Evolutionary conservation across 768 basidiomycete genomes (phyloP).

Genomic region (Coprinopsis strossmayeri): DNA sequence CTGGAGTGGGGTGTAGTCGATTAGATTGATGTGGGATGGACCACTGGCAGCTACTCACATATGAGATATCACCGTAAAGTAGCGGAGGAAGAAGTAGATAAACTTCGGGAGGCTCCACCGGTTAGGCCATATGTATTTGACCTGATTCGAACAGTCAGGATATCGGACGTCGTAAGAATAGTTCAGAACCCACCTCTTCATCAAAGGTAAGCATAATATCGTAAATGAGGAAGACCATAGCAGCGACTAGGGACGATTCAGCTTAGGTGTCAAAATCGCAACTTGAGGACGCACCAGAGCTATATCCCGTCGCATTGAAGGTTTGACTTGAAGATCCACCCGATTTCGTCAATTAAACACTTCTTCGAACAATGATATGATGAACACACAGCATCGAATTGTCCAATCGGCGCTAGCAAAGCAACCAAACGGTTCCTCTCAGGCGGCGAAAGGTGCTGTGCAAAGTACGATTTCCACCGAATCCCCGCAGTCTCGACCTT

Average conservation of each 20-base stretch:
- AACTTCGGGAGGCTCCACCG: constrained; percentile 30
- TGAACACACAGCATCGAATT: too few relatives aligned
- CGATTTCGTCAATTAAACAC: too few relatives aligned
- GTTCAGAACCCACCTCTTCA: constrained; percentile 28
- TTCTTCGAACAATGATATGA: too few relatives aligned
- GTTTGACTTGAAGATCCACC: too few relatives aligned
- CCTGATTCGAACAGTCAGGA: constrained; percentile 15
- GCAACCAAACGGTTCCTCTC: too few relatives aligned
- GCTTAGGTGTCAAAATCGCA: too few relatives aligned
- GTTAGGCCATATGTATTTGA: constrained; percentile 33
- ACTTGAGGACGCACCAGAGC: too few relatives aligned
- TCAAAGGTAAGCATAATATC: constrained; percentile 35
- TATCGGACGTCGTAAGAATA: background rate
- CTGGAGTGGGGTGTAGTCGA: constrained; percentile 13
- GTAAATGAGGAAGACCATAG: constrained; percentile 32
- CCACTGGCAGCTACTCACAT: constrained; percentile 23
- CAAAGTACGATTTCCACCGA: too few relatives aligned
- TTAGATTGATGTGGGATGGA: background rate
- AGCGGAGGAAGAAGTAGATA: constrained; percentile 31
- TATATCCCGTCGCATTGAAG: too few relatives aligned
- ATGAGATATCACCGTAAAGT: constrained; percentile 29
- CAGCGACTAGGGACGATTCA: constrained; percentile 20
- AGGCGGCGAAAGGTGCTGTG: too few relatives aligned
- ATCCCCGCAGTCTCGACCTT: too few relatives aligned
- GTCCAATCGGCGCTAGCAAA: too few relatives aligned